Evolutionary conservation across 768 basidiomycete genomes (phyloP).

Genomic region (Kwoniella sp.): DNA sequence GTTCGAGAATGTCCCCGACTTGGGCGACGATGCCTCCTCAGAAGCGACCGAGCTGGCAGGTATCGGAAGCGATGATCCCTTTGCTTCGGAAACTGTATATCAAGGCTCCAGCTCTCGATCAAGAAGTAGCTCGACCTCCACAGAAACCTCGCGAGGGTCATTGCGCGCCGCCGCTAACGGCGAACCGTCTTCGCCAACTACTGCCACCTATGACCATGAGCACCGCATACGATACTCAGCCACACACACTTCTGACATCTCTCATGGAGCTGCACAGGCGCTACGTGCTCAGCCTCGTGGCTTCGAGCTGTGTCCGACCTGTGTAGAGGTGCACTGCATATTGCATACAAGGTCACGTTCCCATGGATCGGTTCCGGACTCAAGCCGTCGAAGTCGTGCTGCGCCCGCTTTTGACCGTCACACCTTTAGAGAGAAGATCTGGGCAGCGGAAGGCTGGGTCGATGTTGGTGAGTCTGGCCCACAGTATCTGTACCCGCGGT

Average conservation of each 20-base stretch:
- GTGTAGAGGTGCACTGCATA: constrained; percentile 76
- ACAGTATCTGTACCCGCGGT: background rate
- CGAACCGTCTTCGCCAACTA: constrained; percentile 8
- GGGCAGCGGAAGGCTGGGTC: constrained; percentile 81
- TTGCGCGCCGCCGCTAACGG: background rate
- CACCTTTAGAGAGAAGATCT: constrained; percentile 81
- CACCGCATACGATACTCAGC: background rate
- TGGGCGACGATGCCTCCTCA: constrained; percentile 25
- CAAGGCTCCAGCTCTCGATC: background rate
- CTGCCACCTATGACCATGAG: constrained; percentile 5
- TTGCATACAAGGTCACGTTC: constrained; percentile 63
- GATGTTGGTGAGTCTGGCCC: constrained; percentile 72
- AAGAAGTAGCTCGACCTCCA: background rate
- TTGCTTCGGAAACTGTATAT: constrained; percentile 33
- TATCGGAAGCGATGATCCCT: constrained; percentile 1
- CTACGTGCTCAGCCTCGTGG: constrained; percentile 57
- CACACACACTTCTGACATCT: background rate
- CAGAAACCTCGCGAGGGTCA: constrained; percentile 1
- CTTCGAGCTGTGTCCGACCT: constrained; percentile 81
- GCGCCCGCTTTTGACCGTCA: constrained; percentile 70
- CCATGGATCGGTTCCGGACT: constrained; percentile 3
- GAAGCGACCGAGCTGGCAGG: constrained; percentile 20
- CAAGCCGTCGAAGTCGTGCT: constrained; percentile 4
- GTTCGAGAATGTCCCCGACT: constrained; percentile 8
- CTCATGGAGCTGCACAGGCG: background rate